phyloP scores from a whole-genome alignment of 1,139 yeast species.

The Scheffersomyces titani region DNA sequence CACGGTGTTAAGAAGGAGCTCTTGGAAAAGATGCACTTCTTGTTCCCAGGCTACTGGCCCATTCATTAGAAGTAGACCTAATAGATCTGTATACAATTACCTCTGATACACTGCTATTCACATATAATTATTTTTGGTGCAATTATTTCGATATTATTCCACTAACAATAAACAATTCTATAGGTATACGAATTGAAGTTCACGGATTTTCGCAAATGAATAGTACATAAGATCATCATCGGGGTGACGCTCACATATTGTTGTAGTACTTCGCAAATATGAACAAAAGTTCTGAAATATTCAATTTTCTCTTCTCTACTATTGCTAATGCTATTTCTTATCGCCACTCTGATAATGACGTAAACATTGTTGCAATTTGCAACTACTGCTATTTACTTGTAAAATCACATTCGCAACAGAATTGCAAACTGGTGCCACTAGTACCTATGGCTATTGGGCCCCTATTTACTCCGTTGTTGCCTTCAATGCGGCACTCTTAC shows the following conservation, averaged over 20 bases:
- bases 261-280: not conserved
- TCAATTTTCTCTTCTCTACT: no score
- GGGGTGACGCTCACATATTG: not conserved
- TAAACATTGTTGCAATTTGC: no score
- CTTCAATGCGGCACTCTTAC: not conserved
- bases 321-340: no score
- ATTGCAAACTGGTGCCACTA: not conserved
- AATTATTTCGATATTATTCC: not conserved
- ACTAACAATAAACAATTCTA: not conserved
- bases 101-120: not conserved
- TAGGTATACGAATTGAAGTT: not conserved
- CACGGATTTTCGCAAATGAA: not conserved
- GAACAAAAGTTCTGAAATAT: no score
- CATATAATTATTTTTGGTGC: not conserved
- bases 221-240: not conserved
- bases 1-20: constrained; percentile 72
- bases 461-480: not conserved
- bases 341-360: no score
- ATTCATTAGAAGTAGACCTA: constrained; percentile 11
- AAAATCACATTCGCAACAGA: not conserved
- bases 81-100: not conserved
- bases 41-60: constrained; percentile 94
- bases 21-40: constrained; percentile 75
- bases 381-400: no score
- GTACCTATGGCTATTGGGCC: not conserved